Base-by-base conservation (phyloP, 768 basidiomycete species). In the Russula sp. region DNA sequence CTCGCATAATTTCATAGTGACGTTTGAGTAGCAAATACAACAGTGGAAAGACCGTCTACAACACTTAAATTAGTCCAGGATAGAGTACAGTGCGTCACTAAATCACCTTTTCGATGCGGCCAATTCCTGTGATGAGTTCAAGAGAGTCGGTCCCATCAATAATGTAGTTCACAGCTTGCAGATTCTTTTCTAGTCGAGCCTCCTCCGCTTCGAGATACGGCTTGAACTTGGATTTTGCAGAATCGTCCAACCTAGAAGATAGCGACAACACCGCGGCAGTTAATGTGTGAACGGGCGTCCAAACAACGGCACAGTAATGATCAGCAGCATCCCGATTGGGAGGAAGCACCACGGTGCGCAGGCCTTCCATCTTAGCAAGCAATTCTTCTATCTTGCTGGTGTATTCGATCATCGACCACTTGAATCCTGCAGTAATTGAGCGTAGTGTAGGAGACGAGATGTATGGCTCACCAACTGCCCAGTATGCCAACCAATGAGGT, bases 401-500 rank as follows among this genome's bases (percentile, higher is more conserved):
- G n/a, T 65, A 65, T 20, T 63, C 52, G 7, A 65, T 63, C 10
- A 65, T 48, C 22, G 64, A 63, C 2, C 18, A 35, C 14, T 10
- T 58, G 16, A 42, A 65, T 32, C 64, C 64, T 65, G 7, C n/a
- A 20, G 14, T 16, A 14, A 14, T 35, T 7, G 16, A 14, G 11
- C 10, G 20, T 1, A 18, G 7, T 7, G n/a, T 22, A 32, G 2
- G 34, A 22, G 18, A 36, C 8, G 45, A 20, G 34, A 22, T 36
- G 20, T 13, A 3, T 8, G 18, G 13, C 48, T 42, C 39, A 65
- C 64, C 64, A 43, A 46, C 52, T 54, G 72, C 72, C 72, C 72
- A 73, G 50, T 68, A 74, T 5, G 70, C 68, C 0, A 73, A 39
- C 73, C 74, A 75, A 51, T 69, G 70, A 2, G 66, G 66, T n/a